Base-by-base conservation (phyloP, 768 basidiomycete genomes). In the Chalciporus piperatus region DNA sequence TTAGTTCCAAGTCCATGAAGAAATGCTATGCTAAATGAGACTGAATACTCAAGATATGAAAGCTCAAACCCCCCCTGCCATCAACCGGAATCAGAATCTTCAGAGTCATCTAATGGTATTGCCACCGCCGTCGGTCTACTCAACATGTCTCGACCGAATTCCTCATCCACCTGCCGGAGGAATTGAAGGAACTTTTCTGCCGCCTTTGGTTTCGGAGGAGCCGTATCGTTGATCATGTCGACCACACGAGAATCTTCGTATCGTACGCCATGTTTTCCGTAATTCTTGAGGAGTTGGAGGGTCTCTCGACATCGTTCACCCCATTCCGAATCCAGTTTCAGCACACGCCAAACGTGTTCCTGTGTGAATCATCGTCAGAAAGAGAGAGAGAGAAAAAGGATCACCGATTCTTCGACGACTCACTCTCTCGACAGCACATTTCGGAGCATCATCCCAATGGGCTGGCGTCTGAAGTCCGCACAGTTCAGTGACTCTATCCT, bases 191-290 rank as follows among this genome's bases (percentile, higher is more conserved):
- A 72, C 47, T 59, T 70, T 51, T 78, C 76, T 54, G 74, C 71
- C 11, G 77, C 68, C 51, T 83, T 79, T n/a, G 73, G 66, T 33
- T 64, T 70, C 3, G 78, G 76, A 30, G 55, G 57, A 10, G 67
- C 69, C 6, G 67, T 66, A 55, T 83, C 81, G 30, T 79, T 66
- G 35, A 83, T 63, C 72, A 84, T 74, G 38, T 70, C 73, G 14
- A 76, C 57, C 20, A 86, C 77, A 20, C 73, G 68, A 22, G 73
- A 57, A 55, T 86, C 78, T 62, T 76, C 74, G 48, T 66, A 70
- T 25, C 76, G 75, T 22, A 63, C 67, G 6, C 84, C 85, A 9
- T 74, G 65, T 25, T 76, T 74, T 3, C 87, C 87, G 58, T 87
- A 88, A 47, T 79, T 66, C 16, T 59, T 63, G 38, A 85, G 65